Conservation (phyloP, 495 filamentous ascomycete species). For the Polyplosphaeria fusca region DNA sequence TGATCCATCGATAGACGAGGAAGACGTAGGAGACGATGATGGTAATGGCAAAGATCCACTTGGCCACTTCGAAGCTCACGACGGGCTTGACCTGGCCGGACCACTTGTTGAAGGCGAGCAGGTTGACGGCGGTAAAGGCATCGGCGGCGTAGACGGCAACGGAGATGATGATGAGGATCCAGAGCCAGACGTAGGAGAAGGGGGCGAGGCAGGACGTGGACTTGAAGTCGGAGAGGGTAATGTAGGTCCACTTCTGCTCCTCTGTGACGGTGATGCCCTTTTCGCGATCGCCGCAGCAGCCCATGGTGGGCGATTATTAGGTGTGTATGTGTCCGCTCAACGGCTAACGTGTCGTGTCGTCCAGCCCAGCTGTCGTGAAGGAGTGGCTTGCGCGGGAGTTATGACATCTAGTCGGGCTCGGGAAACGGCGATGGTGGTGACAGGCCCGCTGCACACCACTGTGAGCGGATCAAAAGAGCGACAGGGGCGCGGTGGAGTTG, state of each 20-base stretch:
- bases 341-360: conserved; percentile 17
- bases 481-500: conserved; percentile 12
- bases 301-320: conserved; percentile 55
- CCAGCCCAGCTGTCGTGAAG: conserved; percentile 31
- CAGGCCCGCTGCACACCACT: conserved; percentile 35
- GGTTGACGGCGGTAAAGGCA: conserved; percentile 86
- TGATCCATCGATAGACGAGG: conserved; percentile 69
- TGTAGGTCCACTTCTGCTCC: conserved; percentile 93
- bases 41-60: conserved; percentile 87
- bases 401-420: conserved; percentile 20
- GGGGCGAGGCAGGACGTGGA: conserved; percentile 68
- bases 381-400: conserved; percentile 18
- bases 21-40: conserved; percentile 85
- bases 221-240: conserved; percentile 88
- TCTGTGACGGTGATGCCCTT: conserved; percentile 60
- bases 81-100: conserved; percentile 59
- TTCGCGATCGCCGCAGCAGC: conserved; percentile 67
- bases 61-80: conserved; percentile 66
- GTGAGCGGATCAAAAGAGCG: conserved; percentile 12
- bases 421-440: conserved; percentile 21
- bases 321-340: conserved; percentile 27
- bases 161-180: conserved; percentile 71
- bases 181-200: conserved; percentile 83
- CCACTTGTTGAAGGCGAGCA: conserved; percentile 74
- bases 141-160: conserved; percentile 85